A percentile compares a stretch with the other conserved stretches of the same genome.
These are phyloP conservation scores for Sonneratia caseolaris DNA, from an alignment of 345 rosid genomes.

Conservation along the genomic window DNA sequence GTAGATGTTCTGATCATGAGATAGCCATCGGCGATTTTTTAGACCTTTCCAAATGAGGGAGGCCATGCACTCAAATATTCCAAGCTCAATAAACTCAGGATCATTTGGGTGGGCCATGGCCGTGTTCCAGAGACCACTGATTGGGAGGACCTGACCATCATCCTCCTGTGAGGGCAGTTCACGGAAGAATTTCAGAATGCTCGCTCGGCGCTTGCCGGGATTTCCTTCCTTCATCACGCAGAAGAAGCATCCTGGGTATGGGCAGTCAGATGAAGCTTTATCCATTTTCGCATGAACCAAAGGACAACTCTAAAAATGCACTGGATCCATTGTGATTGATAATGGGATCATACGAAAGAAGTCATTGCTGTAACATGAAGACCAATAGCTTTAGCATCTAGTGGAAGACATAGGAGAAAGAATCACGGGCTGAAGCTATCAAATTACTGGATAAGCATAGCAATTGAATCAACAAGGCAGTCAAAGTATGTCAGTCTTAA, in stretches of 20 bases:
- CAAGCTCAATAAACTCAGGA: slow-evolving; percentile 91
- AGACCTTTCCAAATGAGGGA: slow-evolving; percentile 94
- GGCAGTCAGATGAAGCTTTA: slow-evolving; percentile 77
- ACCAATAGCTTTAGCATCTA: slow-evolving; percentile 1
- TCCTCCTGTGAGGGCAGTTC: slow-evolving; percentile 95
- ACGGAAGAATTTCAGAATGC: slow-evolving; percentile 83
- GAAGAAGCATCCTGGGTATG: slow-evolving; percentile 96
- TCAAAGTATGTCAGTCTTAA: not conserved
- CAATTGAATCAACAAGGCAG: not conserved
- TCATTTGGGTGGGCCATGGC: slow-evolving; percentile 99
- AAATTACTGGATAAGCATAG: no score
- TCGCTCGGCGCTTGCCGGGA: slow-evolving; percentile 82
- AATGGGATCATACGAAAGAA: not conserved
- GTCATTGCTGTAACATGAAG: not conserved
- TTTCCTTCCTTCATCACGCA: slow-evolving; percentile 99
- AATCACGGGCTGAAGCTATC: not conserved
- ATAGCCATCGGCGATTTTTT: slow-evolving; percentile 89
- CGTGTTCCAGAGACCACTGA: slow-evolving; percentile 99
- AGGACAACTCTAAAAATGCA: not conserved
- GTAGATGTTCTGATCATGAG: slow-evolving; percentile 94
- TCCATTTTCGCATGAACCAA: slow-evolving; percentile 36
- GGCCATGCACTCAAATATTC: slow-evolving; percentile 95
- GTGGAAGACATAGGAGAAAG: not conserved
- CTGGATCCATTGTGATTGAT: not conserved
- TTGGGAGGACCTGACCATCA: slow-evolving; percentile 96